These are phyloP conservation scores for Acaromyces ingoldii DNA, from an alignment of 1,284 basidiomycete species.

Conservation along the genomic window DNA sequence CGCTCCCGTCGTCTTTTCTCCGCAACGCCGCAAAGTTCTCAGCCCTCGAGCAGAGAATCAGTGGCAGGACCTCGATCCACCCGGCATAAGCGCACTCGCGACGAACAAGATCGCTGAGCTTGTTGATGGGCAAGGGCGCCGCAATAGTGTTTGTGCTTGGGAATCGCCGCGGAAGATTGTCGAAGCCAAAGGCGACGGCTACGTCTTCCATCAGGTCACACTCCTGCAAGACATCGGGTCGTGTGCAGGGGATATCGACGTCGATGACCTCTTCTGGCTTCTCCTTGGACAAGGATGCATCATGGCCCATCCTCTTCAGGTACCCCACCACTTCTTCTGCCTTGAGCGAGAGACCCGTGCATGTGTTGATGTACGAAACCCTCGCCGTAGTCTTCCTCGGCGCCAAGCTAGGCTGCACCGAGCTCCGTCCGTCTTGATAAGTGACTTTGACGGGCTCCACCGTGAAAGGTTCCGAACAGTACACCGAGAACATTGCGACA, in stretches of 20 bases:
- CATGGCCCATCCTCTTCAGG: conserved; percentile 66
- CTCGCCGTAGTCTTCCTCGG: conserved; percentile 69
- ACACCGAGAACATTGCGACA: conserved; percentile 94
- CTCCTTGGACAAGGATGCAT: conserved; percentile 15
- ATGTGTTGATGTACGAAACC: conserved; percentile 88
- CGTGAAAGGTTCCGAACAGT: conserved; percentile 80
- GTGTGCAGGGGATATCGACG: conserved; percentile 78
- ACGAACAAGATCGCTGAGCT: conserved; percentile 80
- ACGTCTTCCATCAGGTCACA: conserved; percentile 98
- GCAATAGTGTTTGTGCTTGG: conserved; percentile 93
- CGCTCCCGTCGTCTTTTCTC: conserved; percentile 73
- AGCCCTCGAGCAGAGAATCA: conserved; percentile 95
- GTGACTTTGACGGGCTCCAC: conserved; percentile 46
- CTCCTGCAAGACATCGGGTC: conserved; percentile 95
- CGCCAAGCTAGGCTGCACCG: conserved; percentile 75
- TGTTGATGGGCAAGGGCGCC: conserved; percentile 83
- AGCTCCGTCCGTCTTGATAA: conserved; percentile 59
- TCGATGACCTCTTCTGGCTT: conserved; percentile 37
- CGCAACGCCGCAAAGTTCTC: conserved; percentile 95
- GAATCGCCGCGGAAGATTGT: conserved; percentile 87
- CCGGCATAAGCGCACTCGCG: conserved; percentile 88
- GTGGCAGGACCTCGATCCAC: conserved; percentile 89
- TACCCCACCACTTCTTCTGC: conserved; percentile 63
- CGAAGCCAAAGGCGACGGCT: conserved; percentile 96
- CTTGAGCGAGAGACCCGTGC: conserved; percentile 74